Conservation (phyloP, 2,329 filamentous ascomycete genomes). For the Truncatella angustata region DNA sequence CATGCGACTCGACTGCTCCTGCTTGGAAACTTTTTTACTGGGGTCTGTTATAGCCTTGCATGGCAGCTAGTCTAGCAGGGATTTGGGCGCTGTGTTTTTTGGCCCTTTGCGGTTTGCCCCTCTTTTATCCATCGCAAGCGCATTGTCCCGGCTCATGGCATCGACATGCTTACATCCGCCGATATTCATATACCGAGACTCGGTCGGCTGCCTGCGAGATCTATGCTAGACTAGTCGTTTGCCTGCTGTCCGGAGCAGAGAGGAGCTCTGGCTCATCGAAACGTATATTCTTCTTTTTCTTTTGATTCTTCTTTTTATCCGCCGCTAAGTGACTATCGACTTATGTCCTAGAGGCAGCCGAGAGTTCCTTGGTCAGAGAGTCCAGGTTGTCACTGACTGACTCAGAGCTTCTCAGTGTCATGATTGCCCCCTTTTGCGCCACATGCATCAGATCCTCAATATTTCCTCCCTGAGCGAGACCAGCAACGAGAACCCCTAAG, state of each 20-base stretch:
- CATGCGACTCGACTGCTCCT: conserved; percentile 3
- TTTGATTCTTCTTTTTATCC: too few species aligned
- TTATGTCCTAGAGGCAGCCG: conserved; percentile 14
- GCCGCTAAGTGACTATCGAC: too few species aligned
- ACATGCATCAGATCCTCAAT: conserved; percentile 67
- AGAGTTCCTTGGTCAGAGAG: conserved; percentile 41
- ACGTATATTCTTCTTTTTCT: too few species aligned
- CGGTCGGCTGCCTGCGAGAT: too few species aligned
- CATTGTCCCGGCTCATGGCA: too few species aligned
- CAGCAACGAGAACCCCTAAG: conserved; percentile 78
- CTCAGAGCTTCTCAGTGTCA: conserved; percentile 73
- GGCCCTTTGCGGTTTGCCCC: background rate
- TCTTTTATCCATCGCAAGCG: background rate
- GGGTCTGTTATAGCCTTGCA: conserved; percentile 8
- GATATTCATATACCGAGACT: too few species aligned
- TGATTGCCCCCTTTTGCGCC: conserved; percentile 77
- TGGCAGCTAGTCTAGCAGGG: conserved; percentile 6
- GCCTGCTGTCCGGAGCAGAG: too few species aligned
- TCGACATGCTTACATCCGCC: too few species aligned
- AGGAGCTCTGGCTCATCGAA: too few species aligned
- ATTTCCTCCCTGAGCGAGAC: conserved; percentile 60
- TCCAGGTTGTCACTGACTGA: conserved; percentile 64
- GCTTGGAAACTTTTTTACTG: conserved; percentile 10
- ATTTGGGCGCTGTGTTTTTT: background rate
- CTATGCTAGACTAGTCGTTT: too few species aligned